Base-by-base conservation (phyloP, 768 basidiomycete genomes). In the Tricholoma sp. region DNA sequence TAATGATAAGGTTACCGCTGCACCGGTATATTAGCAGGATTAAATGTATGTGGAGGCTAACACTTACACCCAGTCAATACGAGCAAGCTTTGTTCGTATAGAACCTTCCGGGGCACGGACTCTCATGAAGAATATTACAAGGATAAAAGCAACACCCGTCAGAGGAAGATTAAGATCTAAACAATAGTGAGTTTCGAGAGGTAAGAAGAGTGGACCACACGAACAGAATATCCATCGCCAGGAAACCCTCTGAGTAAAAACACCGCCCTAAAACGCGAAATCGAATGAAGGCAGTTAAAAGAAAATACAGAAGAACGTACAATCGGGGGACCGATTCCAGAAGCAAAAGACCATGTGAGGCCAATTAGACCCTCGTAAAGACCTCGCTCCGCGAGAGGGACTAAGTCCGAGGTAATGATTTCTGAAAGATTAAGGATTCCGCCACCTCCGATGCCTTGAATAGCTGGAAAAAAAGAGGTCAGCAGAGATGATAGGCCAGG, bases 351-450 rank as follows among this genome's bases (percentile, higher is more conserved):
- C 72, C 74, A 79, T 2, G 66, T 66, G 72, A 76, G 54, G 20
- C 66, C 75, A 17, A 76, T 65, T 15, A 80, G 51, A 7, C 72
- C 74, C 2, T 64, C 59, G 57, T 71, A 77, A 0, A 57, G 34
- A 2, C 80, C 80, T 6, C 81, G 72, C 44, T 80, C 76, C 11
- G 64, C 44, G 7, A 83, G 67, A 3, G 78, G 70, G 11, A 81
- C 76, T 2, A 83, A 62, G 57, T 83, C 80, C 12, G 71, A 65
- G 4, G 79, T 52, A 41, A 82, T 67, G 39, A 81, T 79, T 6
- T 72, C 71, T 2, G 68, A 64, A 8, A 75, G 57, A 8, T 73
- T 64, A 18, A 70, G 59, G 13, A 78, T 72, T 1, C 69, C 71
- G 1, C 79, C 79, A 6, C 68, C 72, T 4, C 77, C 77, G 1